Evolutionary conservation across 2,329 filamentous ascomycete species (phyloP).

Genomic region (Colletotrichum higginsianum): DNA sequence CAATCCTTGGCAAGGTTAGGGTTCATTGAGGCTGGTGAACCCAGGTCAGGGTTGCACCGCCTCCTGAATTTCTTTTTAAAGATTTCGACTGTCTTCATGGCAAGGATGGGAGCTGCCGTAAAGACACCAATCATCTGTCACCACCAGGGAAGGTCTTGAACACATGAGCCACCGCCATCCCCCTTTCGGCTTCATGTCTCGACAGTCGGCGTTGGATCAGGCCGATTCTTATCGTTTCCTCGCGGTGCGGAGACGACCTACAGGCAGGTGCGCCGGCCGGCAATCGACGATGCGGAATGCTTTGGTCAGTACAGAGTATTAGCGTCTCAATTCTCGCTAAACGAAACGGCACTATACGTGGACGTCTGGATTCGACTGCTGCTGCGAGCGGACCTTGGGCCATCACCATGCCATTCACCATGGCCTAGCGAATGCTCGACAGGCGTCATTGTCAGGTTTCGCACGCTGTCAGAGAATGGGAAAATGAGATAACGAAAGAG

Average conservation of each 20-base stretch:
- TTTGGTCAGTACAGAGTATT: neutral
- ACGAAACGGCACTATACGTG: slow-evolving; percentile 24
- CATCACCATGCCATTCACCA: slow-evolving; percentile 16
- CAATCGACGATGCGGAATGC: slow-evolving; percentile 21
- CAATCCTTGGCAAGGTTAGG: slow-evolving; percentile 35
- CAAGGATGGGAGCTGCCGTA: slow-evolving; percentile 40
- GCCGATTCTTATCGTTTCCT: slow-evolving; percentile 23
- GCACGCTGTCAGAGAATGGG: neutral
- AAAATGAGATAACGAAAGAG: too few species aligned
- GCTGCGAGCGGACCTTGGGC: slow-evolving; percentile 22
- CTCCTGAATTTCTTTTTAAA: slow-evolving; percentile 43
- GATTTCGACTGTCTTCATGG: slow-evolving; percentile 40
- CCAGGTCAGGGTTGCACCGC: slow-evolving; percentile 41
- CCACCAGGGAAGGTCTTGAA: slow-evolving; percentile 19
- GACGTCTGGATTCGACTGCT: slow-evolving; percentile 23
- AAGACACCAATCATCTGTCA: slow-evolving; percentile 35
- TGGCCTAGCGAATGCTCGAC: slow-evolving; percentile 2
- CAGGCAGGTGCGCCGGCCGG: slow-evolving; percentile 5
- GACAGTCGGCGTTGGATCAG: slow-evolving; percentile 30
- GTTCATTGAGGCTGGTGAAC: slow-evolving; percentile 34
- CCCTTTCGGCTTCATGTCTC: slow-evolving; percentile 41
- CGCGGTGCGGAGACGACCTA: neutral
- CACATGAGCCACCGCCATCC: slow-evolving; percentile 41
- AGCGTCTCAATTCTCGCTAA: slow-evolving; percentile 30
- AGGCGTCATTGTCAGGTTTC: slow-evolving; percentile 13